A percentile compares a stretch with the other conserved stretches of the same genome.
These are phyloP conservation scores for Claviceps sorghi DNA, from an alignment of 2,329 filamentous ascomycete genomes.

Conservation along the genomic window DNA sequence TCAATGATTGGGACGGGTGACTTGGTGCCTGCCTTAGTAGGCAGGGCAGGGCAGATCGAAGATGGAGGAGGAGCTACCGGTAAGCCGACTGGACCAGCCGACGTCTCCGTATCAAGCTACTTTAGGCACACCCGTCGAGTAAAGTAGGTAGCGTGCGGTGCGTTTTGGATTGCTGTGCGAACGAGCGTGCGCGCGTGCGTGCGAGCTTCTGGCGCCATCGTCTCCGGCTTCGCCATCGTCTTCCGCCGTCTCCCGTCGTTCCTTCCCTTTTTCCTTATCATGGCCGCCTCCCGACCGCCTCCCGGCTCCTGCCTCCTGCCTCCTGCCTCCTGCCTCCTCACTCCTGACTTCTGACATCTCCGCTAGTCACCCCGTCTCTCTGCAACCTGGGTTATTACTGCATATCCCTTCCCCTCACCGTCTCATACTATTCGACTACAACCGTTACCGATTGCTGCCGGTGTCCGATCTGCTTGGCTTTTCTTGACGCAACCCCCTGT, in stretches of 20 bases:
- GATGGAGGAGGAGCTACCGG: not conserved
- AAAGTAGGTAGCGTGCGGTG: too few species aligned
- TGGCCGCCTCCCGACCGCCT: slow-evolving; percentile 2
- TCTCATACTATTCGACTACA: not conserved
- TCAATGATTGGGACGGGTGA: too few species aligned
- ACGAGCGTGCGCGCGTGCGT: not conserved
- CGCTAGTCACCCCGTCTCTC: not conserved
- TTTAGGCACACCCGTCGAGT: not conserved
- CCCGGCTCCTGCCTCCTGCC: not conserved
- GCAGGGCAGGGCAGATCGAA: not conserved
- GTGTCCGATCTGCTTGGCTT: not conserved
- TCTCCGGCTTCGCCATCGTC: not conserved
- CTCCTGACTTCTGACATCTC: not conserved
- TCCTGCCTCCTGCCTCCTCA: not conserved
- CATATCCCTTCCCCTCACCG: not conserved
- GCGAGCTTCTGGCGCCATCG: not conserved
- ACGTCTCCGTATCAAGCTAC: not conserved
- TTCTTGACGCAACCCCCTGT: not conserved
- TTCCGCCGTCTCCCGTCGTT: not conserved
- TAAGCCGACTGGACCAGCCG: not conserved
- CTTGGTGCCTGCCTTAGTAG: too few species aligned
- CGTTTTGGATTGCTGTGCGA: not conserved
- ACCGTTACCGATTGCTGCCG: not conserved
- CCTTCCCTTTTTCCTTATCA: slow-evolving; percentile 4
- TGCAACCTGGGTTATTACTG: not conserved